Conservation (phyloP, 176 grass and related monocot genomes). For the Pontederia crassipes region DNA sequence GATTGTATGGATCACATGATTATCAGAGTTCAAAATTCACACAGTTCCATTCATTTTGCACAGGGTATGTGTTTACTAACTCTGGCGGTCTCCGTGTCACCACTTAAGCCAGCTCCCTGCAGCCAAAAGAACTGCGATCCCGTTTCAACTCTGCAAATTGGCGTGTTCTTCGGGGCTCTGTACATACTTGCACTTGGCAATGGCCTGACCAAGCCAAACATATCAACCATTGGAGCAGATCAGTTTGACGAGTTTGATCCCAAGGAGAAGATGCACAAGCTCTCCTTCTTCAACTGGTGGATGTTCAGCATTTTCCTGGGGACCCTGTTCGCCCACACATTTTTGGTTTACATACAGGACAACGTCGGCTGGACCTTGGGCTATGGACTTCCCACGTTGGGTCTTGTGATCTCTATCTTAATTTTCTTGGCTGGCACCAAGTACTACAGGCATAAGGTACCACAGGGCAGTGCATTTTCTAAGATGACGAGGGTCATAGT, state of each 20-base stretch:
- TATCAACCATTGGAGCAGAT: constrained; percentile 41
- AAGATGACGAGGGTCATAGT: constrained; percentile 37
- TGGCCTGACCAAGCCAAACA: constrained; percentile 36
- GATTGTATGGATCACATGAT: not conserved
- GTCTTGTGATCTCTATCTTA: constrained; percentile 27
- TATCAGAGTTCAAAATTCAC: not conserved
- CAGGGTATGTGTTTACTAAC: constrained; percentile 37
- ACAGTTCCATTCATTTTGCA: not conserved
- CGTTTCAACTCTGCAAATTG: constrained; percentile 23
- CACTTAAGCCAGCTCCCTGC: constrained; percentile 25
- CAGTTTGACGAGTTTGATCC: constrained; percentile 40
- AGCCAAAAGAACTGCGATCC: not conserved
- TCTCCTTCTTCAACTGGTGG: constrained; percentile 54
- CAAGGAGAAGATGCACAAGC: constrained; percentile 24
- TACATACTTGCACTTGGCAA: constrained; percentile 30
- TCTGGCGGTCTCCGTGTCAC: constrained; percentile 16
- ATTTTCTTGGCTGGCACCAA: constrained; percentile 39
- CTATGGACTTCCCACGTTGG: constrained; percentile 39
- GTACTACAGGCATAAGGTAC: constrained; percentile 45
- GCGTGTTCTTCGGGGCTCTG: constrained; percentile 30
- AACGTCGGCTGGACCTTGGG: constrained; percentile 44
- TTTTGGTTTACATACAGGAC: constrained; percentile 47
- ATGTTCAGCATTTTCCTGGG: constrained; percentile 41
- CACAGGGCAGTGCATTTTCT: constrained; percentile 35
- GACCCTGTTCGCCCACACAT: constrained; percentile 28